Percentiles rank a stretch among this genome's conserved stretches.
These are phyloP conservation scores for Kwoniella newhampshirensis DNA, from an alignment of 768 basidiomycete species.

Conservation along the genomic window DNA sequence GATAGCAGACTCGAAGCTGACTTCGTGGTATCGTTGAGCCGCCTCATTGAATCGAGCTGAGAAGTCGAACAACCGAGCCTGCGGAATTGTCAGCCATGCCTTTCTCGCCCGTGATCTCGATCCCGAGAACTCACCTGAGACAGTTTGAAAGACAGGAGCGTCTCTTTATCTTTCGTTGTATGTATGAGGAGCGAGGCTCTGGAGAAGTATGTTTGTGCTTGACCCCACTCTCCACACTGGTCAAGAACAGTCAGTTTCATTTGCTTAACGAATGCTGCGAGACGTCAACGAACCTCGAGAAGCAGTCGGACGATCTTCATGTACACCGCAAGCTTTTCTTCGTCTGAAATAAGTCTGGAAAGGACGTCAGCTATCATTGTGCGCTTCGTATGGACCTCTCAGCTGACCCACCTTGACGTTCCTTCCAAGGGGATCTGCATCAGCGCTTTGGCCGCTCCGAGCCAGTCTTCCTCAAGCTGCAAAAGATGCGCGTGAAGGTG, in stretches of 20 bases:
- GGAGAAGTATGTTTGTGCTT: conserved; percentile 98
- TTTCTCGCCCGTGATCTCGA: not conserved
- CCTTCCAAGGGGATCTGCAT: conserved; percentile 91
- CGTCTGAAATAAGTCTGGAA: conserved; percentile 66
- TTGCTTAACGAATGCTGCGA: no score
- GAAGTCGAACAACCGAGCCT: conserved; percentile 92
- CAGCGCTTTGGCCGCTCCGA: conserved; percentile 83
- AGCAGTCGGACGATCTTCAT: conserved; percentile 91
- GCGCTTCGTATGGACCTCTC: no score
- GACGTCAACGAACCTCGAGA: conserved; percentile 62
- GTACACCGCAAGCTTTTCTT: conserved; percentile 84
- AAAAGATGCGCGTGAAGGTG: conserved; percentile 89
- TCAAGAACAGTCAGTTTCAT: conserved; percentile 11
- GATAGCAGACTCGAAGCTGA: conserved; percentile 85
- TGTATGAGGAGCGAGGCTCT: conserved; percentile 88
- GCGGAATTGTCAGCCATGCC: conserved; percentile 46
- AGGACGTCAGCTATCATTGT: conserved; percentile 8
- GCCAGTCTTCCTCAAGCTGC: conserved; percentile 89
- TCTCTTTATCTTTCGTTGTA: conserved; percentile 73
- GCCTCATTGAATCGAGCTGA: conserved; percentile 91
- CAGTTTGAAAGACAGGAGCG: conserved; percentile 53
- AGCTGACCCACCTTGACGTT: conserved; percentile 72
- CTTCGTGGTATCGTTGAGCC: conserved; percentile 87
- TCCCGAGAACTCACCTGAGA: conserved; percentile 44
- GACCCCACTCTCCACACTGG: conserved; percentile 85